Percentiles rank a stretch among this genome's conserved stretches.
Evolutionary conservation across 1,139 yeast species (phyloP).

Genomic region (Pichia sp.): DNA sequence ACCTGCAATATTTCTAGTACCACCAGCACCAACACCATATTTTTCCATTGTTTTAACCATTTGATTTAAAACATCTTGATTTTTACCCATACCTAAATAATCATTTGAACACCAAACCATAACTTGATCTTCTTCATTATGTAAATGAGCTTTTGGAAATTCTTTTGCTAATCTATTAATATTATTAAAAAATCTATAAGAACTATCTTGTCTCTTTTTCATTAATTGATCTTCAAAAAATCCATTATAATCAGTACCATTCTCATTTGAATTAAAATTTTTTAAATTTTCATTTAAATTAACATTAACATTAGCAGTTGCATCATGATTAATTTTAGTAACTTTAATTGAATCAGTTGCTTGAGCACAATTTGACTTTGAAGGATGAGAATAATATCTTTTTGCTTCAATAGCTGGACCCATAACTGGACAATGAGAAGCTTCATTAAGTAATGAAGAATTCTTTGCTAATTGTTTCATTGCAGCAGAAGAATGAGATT

Average conservation of each 20-base stretch:
- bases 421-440: slow-evolving; percentile 83
- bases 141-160: slow-evolving; percentile 88
- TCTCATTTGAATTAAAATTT: slow-evolving; percentile 23
- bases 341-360: slow-evolving; percentile 33
- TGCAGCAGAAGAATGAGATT: slow-evolving; percentile 57
- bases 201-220: slow-evolving; percentile 78
- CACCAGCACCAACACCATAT: slow-evolving; percentile 99
- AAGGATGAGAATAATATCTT: slow-evolving; percentile 51
- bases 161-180: slow-evolving; percentile 92
- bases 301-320: slow-evolving; percentile 32
- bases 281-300: slow-evolving; percentile 18
- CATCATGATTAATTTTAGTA: slow-evolving; percentile 27
- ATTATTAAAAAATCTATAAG: slow-evolving; percentile 93
- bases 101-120: slow-evolving; percentile 99
- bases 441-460: slow-evolving; percentile 52
- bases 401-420: slow-evolving; percentile 57
- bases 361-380: slow-evolving; percentile 47
- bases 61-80: slow-evolving; percentile 60
- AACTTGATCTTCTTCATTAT: slow-evolving; percentile 69
- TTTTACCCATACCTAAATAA: slow-evolving; percentile 90
- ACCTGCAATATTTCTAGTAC: slow-evolving; percentile 98
- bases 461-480: slow-evolving; percentile 46
- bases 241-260: slow-evolving; percentile 26
- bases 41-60: slow-evolving; percentile 79
- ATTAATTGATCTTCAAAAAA: slow-evolving; percentile 34